Conservation (phyloP, 108 stramenopile genomes). For the Fragilaria radians region DNA sequence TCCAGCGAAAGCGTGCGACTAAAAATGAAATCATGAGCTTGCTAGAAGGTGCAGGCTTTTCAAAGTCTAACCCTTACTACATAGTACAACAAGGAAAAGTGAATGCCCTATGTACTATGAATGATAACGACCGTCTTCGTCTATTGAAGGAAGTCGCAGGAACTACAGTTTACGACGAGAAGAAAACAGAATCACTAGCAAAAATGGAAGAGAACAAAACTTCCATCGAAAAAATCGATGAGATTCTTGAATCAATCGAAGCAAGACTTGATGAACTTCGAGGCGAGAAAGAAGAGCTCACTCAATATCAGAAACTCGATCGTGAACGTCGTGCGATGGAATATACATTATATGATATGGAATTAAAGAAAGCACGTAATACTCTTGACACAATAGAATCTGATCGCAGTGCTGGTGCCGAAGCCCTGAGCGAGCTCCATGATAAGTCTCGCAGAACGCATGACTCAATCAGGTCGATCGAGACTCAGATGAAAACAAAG, state of each 20-base stretch:
- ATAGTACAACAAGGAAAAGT: slow-evolving; percentile 99
- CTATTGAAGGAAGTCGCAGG: slow-evolving; percentile 96
- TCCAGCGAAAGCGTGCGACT: slow-evolving; percentile 90
- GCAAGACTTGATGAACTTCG: slow-evolving; percentile 87
- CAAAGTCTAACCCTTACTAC: slow-evolving; percentile 97
- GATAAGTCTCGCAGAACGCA: slow-evolving; percentile 57
- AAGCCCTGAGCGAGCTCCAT: slow-evolving; percentile 40
- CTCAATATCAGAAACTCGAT: slow-evolving; percentile 88
- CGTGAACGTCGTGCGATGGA: slow-evolving; percentile 88
- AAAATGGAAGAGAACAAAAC: slow-evolving; percentile 91
- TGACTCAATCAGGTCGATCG: slow-evolving; percentile 54
- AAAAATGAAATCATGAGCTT: slow-evolving; percentile 90
- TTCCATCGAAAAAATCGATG: slow-evolving; percentile 86
- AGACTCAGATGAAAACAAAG: slow-evolving; percentile 50
- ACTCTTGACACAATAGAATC: slow-evolving; percentile 76
- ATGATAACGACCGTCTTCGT: slow-evolving; percentile 85
- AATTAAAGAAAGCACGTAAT: slow-evolving; percentile 71
- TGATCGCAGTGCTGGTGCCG: slow-evolving; percentile 50
- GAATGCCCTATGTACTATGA: slow-evolving; percentile 92
- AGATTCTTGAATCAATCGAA: slow-evolving; percentile 84
- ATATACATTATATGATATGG: slow-evolving; percentile 95
- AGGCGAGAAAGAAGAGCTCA: slow-evolving; percentile 95
- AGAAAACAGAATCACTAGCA: slow-evolving; percentile 83
- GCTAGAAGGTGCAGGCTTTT: slow-evolving; percentile 97
- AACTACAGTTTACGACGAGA: slow-evolving; percentile 97